Conservation (phyloP, 1,284 basidiomycete species). For the Psilocybe mexicana region DNA sequence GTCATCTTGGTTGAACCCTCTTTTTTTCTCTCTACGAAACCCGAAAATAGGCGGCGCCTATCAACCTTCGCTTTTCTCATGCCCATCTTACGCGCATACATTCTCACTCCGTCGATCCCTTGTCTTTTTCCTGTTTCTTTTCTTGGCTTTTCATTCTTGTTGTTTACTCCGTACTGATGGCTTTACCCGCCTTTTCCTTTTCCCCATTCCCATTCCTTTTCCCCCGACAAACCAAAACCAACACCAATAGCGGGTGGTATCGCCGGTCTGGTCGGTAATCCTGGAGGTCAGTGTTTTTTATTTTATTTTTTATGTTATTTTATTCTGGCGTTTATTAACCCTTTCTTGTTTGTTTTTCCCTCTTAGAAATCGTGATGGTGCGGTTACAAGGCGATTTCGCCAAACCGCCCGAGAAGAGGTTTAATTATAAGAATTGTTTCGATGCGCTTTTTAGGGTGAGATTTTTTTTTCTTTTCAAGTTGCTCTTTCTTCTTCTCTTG, state of each 20-base stretch:
- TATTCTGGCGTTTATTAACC: neutral
- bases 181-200: neutral
- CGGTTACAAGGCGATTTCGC: constrained; percentile 89
- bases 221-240: neutral
- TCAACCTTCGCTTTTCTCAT: neutral
- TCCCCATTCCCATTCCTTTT: neutral
- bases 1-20: neutral
- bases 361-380: constrained; percentile 79
- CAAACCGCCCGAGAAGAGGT: constrained; percentile 78
- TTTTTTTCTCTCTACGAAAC: neutral
- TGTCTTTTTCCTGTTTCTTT: neutral
- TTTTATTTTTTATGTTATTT: constrained; percentile 2
- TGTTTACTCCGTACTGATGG: neutral
- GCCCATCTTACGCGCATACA: neutral
- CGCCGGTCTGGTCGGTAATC: constrained; percentile 84
- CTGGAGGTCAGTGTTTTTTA: constrained; percentile 60
- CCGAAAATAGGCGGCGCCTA: neutral
- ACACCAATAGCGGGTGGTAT: constrained; percentile 66
- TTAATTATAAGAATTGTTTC: constrained; percentile 86
- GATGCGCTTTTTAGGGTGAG: constrained; percentile 80
- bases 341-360: neutral
- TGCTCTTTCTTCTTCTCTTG: no score
- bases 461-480: constrained; percentile 13
- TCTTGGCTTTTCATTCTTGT: neutral
- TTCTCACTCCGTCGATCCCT: neutral